Base-by-base conservation (phyloP, 345 rosid genomes). In the Adansonia digitata region DNA sequence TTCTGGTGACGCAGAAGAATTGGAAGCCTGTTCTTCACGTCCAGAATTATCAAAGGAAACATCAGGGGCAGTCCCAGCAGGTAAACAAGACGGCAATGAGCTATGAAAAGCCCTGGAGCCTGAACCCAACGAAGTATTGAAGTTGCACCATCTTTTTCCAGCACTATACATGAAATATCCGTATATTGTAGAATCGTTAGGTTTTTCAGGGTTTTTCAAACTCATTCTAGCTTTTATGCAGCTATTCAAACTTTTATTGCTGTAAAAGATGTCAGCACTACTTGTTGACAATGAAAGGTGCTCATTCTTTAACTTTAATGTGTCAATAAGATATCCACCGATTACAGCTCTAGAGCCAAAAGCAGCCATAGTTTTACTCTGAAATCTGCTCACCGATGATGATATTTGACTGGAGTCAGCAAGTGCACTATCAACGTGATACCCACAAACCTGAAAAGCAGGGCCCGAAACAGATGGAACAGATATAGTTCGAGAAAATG, bases 381-480 rank as follows among this genome's bases (percentile, higher is more conserved):
- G 78, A 73, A 77, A 62, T 76, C 75, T 84, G 37, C 82, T 68
- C 35, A 73, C 77, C 60, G 34, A 52, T 2, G 57, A 35, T 29
- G 83, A 65, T 48, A 71, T 37, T 76, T 80, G 77, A 78, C 81
- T 67, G 6, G 82, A 45, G 3, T 76, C 88, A 63, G 88, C 83
- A 49, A 89, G 79, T 51, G 84, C 82, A 57, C 86, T 85, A 80
- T 95, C 93, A 52, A 89, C 73, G 73, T 95, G 99, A 83, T 95
- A 91, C 7, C 97, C 91, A 80, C 94, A 93, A 62, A 74, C 75
- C 84, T 95, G 93, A 81, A 91, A 86, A 34, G 97, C 80, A 48
- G 97, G 97, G 56, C 98, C 93, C 5, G 97, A 94, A 15, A 94
- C 97, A 2, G 97, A 94, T 20, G 98, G 98, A 74, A 86, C 94